phyloP scores from a whole-genome alignment of 2,329 filamentous ascomycete genomes.

The Cytospora paraplurivora region DNA sequence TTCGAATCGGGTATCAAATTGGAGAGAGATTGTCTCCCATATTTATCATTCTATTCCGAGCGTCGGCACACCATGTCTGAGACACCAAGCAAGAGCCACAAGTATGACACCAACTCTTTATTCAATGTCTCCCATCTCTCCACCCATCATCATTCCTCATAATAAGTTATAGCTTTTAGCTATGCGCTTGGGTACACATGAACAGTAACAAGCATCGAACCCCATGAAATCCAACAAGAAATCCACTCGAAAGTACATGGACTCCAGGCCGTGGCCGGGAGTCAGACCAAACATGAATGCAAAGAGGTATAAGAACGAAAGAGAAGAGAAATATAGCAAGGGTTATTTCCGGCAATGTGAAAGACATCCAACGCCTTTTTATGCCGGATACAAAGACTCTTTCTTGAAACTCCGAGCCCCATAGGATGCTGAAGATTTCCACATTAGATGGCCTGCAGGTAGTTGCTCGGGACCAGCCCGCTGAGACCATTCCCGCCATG shows the following conservation, averaged over 20 bases:
- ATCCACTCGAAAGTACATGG: slow-evolving; percentile 10
- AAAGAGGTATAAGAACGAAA: slow-evolving; percentile 2
- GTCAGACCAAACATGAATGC: neutral
- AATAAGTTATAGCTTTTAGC: slow-evolving; percentile 6
- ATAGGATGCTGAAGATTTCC: neutral
- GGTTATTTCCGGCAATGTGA: slow-evolving; percentile 11
- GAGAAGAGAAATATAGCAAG: neutral
- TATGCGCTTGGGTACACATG: slow-evolving; percentile 13
- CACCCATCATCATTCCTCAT: slow-evolving; percentile 14
- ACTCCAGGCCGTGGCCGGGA: neutral
- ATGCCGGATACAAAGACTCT: slow-evolving; percentile 11
- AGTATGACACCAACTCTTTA: slow-evolving; percentile 12
- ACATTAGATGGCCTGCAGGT: slow-evolving; percentile 52
- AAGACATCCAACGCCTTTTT: slow-evolving; percentile 5
- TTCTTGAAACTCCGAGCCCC: neutral
- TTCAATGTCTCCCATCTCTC: neutral
- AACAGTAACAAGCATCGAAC: slow-evolving; percentile 15
- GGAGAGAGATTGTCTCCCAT: neutral
- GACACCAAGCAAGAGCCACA: neutral
- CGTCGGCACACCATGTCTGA: neutral
- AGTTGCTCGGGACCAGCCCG: slow-evolving; percentile 70
- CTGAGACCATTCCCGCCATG: slow-evolving; percentile 64
- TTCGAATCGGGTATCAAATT: neutral
- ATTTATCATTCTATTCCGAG: neutral
- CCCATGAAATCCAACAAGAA: neutral